phyloP scores from a whole-genome alignment of 2,329 filamentous ascomycete genomes.

The Trichoderma hamatum region DNA sequence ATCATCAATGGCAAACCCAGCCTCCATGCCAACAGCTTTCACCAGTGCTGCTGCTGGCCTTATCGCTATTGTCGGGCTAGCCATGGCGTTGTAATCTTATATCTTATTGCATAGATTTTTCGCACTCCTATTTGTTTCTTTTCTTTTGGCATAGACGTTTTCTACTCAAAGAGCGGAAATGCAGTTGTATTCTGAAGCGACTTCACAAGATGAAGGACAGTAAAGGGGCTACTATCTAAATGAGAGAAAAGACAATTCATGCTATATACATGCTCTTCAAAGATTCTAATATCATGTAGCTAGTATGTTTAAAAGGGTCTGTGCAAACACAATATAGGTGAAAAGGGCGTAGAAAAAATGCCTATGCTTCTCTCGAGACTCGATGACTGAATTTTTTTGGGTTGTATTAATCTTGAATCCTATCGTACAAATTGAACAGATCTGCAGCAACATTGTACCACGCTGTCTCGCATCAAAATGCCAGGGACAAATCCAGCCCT shows the following conservation, averaged over 20 bases:
- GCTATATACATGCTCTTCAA: no score
- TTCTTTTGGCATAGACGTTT: no score
- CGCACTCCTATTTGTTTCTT: background rate
- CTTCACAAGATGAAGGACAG: no score
- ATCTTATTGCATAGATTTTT: background rate
- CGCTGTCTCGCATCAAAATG: slow-evolving; percentile 31
- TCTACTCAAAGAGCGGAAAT: no score
- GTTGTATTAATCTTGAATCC: slow-evolving; percentile 23
- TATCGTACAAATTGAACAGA: slow-evolving; percentile 30
- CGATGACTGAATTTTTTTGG: slow-evolving; percentile 23
- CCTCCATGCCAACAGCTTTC: slow-evolving; percentile 32
- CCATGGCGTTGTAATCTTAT: slow-evolving; percentile 28
- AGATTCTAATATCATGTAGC: background rate
- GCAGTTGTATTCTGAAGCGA: no score
- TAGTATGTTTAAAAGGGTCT: background rate
- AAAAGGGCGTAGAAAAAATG: background rate
- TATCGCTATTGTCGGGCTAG: slow-evolving; percentile 33
- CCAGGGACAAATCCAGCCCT: slow-evolving; percentile 22
- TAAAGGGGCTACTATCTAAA: no score
- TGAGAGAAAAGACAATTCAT: no score
- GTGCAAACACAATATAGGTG: background rate
- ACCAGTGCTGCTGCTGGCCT: slow-evolving; percentile 30
- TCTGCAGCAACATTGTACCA: slow-evolving; percentile 27
- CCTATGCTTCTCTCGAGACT: background rate
- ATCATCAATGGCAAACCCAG: slow-evolving; percentile 31